Base-by-base conservation (phyloP, 768 basidiomycete genomes). In the Pholiota conissans region DNA sequence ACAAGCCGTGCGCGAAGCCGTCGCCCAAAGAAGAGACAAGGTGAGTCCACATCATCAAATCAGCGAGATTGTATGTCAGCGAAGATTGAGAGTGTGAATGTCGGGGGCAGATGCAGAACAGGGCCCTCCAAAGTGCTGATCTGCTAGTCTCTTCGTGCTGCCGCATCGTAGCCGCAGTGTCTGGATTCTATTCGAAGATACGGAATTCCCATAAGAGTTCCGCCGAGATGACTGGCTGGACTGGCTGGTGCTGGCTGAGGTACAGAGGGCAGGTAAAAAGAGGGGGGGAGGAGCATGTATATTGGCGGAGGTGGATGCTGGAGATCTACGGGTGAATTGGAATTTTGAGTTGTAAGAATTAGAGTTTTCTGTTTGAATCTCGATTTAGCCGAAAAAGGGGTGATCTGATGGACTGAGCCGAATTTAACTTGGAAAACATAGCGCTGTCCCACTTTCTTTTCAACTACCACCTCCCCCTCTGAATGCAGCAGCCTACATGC, bases 401-500 rank as follows among this genome's bases (percentile, higher is more conserved):
- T 20, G 40, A 45, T 45, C 53, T 45, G 37, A 45, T 42, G 40
- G 11, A 9, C 28, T 30, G 49, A 20, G 28, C 53, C 14, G 42
- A 54, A 46, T 47, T 54, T 52, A 57, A 56, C 56, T 49, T 61
- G 55, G 46, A 58, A 50, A 57, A 56, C 54, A 61, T 46, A 51
- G 58, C 39, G n/a, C 45, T 48, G 39, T 62, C 50, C 55, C 47
- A 54, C 56, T 58, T 58, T 56, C 61, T 58, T 49, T 60, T 34
- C 50, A 54, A 54, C 53, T 46, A 52, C 40, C 65, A 58, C 54
- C 35, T 55, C 45, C 61, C 55, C 61, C 60, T 60, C 63, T 69
- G 63, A 49, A 86, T 85, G 81, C 90, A 93, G 67, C 81, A 80
- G 58, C 90, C 90, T 42, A 92, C 90, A 34, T 87, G 85, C 69